Evolutionary conservation across 1,139 yeast species (phyloP).

Genomic region (Lodderomyces orthopsilosis): DNA sequence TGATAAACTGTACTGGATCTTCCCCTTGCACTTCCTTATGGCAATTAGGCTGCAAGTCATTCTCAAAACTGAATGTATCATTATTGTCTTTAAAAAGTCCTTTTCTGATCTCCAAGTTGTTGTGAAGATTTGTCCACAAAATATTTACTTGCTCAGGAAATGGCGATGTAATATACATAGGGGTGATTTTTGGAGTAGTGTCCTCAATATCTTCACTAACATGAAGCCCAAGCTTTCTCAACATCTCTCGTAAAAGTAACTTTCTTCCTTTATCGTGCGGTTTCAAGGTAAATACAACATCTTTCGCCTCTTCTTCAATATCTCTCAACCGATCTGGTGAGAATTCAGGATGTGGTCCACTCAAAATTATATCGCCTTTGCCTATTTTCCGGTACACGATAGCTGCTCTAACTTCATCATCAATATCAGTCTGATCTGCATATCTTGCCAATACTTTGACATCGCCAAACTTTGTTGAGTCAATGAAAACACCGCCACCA

Average conservation of each 20-base stretch:
- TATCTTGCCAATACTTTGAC: conserved; percentile 76
- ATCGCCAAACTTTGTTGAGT: conserved; percentile 57
- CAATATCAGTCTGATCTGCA: conserved; percentile 36
- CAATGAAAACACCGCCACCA: conserved; percentile 86
- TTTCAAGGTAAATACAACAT: conserved; percentile 37
- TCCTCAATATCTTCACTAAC: conserved; percentile 54
- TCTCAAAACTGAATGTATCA: conserved; percentile 53
- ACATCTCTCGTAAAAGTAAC: conserved; percentile 52
- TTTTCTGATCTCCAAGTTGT: conserved; percentile 43
- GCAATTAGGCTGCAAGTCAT: no score
- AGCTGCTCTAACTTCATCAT: conserved; percentile 57
- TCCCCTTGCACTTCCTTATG: no score
- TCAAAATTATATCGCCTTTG: conserved; percentile 67
- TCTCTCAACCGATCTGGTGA: conserved; percentile 48
- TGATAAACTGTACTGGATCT: no score
- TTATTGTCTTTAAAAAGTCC: conserved; percentile 47
- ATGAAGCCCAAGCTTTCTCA: conserved; percentile 61
- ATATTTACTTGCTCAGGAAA: conserved; percentile 20
- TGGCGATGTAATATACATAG: conserved; percentile 47
- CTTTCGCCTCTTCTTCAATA: conserved; percentile 24
- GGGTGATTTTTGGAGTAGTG: conserved; percentile 65
- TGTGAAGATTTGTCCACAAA: conserved; percentile 27
- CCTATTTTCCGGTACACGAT: conserved; percentile 68
- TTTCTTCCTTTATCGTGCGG: conserved; percentile 48
- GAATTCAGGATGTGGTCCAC: conserved; percentile 92